A percentile compares a stretch with the other conserved stretches of the same genome.
Evolutionary conservation across 2,329 filamentous ascomycete genomes (phyloP).

Genomic region (Torrubiella hemipterigena): DNA sequence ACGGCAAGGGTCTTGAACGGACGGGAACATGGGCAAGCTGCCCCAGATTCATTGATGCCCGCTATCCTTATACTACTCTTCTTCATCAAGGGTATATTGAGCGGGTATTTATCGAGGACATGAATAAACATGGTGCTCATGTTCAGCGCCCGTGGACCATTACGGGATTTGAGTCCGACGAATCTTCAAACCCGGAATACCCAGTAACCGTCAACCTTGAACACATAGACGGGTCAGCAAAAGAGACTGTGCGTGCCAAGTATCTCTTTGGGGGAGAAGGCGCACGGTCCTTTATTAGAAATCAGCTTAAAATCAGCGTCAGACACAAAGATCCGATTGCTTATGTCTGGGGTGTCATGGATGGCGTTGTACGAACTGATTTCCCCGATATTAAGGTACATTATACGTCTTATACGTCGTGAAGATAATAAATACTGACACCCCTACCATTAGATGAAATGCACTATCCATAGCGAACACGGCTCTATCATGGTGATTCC

Average conservation of each 20-base stretch:
- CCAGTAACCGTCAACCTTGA: slow-evolving; percentile 70
- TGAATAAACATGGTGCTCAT: slow-evolving; percentile 46
- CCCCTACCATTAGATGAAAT: slow-evolving; percentile 45
- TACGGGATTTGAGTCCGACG: slow-evolving; percentile 46
- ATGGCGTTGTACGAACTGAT: slow-evolving; percentile 58
- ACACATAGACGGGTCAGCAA: slow-evolving; percentile 59
- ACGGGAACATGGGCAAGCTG: slow-evolving; percentile 78
- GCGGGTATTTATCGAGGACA: slow-evolving; percentile 54
- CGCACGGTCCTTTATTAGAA: slow-evolving; percentile 52
- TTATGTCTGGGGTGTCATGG: slow-evolving; percentile 67
- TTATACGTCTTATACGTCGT: background rate
- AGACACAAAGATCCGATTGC: slow-evolving; percentile 58
- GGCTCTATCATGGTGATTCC: slow-evolving; percentile 76
- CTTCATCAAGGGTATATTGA: slow-evolving; percentile 64
- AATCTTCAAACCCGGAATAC: slow-evolving; percentile 47
- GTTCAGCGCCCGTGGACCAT: slow-evolving; percentile 57
- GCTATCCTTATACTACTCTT: slow-evolving; percentile 59
- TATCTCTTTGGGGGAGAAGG: slow-evolving; percentile 65
- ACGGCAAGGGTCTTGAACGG: slow-evolving; percentile 45
- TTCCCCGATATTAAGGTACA: slow-evolving; percentile 65
- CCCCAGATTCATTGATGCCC: slow-evolving; percentile 66
- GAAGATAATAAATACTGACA: slow-evolving; percentile 26
- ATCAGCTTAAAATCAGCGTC: slow-evolving; percentile 57
- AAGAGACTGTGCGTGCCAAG: slow-evolving; percentile 56
- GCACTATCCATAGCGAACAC: slow-evolving; percentile 60